Evolutionary conservation across 208 protist species (phyloP), one percentile per base, ranked within the genome.

Genomic region (Vickermania ingenoplastis): DNA sequence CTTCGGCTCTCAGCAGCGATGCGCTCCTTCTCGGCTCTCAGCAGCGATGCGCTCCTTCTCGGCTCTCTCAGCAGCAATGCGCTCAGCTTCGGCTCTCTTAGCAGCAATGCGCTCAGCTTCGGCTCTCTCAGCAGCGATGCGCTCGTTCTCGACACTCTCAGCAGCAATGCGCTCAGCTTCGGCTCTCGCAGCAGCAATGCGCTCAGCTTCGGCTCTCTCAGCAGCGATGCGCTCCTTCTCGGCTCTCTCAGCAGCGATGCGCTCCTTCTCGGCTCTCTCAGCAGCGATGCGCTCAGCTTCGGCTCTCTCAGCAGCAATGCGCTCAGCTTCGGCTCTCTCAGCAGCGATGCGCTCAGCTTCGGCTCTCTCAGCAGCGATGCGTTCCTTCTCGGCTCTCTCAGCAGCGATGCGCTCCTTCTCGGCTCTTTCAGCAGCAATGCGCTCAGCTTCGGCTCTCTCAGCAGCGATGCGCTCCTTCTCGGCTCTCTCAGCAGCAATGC

Each of bases 131-230:
- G 11, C 11, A 48, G 36, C 36, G 7, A n/a, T 17, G 7, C 17
- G 11, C 36, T 48, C 36, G 17, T 48, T 17, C 36, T 48, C 36
- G 17, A 17, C 36, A n/a, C 17, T 48, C 36, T 48, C 17, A n/a
- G 11, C 11, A 48, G 36, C 36, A 7, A 48, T 7, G 11, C 17
- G 11, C 17, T 48, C 36, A n/a, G 7, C 36, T 48, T 48, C 36
- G 17, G 36, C 36, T 48, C 7, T 48, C 36, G 11, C 17, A 48
- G 11, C 11, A 48, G 11, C 36, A n/a, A n/a, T 7, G 7, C 11
- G 11, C 17, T 48, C 36, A 48, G 61, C 61, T 2, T 50, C 61
- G 31, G 52, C 61, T 53, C 53, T 50, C n/a, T 30, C 53, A 4
- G 45, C 28, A 7, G 23, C 31, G 7, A 61, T 22, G 11, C 14